phyloP scores from a whole-genome alignment of 2,329 filamentous ascomycete species.

The Colletotrichum eremochloae region DNA sequence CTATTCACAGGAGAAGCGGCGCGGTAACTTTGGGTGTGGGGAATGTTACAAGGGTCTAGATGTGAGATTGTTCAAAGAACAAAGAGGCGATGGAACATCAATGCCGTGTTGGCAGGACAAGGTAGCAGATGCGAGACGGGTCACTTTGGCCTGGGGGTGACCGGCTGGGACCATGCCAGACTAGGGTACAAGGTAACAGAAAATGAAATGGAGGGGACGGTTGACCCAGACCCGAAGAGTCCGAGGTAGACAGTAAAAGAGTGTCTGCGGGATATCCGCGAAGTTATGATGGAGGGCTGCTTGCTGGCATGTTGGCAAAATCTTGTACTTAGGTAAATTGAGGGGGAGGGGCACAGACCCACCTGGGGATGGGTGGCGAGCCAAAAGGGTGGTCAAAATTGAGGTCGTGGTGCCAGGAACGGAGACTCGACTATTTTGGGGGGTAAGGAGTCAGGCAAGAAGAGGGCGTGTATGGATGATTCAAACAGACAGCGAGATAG shows the following conservation, averaged over 20 bases:
- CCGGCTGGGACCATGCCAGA: conserved; percentile 14
- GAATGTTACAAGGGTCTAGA: conserved; percentile 30
- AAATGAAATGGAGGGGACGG: neutral
- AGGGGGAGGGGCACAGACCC: neutral
- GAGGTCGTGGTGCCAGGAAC: conserved; percentile 22
- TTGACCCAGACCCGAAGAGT: conserved; percentile 10
- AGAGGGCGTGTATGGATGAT: conserved; percentile 42
- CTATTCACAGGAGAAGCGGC: conserved; percentile 25
- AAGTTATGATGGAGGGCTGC: conserved; percentile 12
- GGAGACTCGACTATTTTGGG: neutral
- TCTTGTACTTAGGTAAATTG: neutral
- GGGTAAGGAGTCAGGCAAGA: neutral
- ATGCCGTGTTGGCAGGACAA: conserved; percentile 35
- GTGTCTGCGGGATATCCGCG: neutral
- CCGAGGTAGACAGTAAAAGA: conserved; percentile 2
- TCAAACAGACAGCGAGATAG: neutral
- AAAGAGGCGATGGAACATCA: conserved; percentile 35
- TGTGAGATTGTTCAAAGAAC: conserved; percentile 20
- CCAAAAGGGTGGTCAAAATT: conserved; percentile 7
- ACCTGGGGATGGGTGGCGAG: conserved; percentile 1
- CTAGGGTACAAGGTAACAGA: conserved; percentile 10
- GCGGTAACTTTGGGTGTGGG: conserved; percentile 33
- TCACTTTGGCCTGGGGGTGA: conserved; percentile 4
- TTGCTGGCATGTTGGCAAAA: neutral
- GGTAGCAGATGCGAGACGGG: neutral